Conservation (phyloP, 257 asterid genomes). For the Plantago major region DNA sequence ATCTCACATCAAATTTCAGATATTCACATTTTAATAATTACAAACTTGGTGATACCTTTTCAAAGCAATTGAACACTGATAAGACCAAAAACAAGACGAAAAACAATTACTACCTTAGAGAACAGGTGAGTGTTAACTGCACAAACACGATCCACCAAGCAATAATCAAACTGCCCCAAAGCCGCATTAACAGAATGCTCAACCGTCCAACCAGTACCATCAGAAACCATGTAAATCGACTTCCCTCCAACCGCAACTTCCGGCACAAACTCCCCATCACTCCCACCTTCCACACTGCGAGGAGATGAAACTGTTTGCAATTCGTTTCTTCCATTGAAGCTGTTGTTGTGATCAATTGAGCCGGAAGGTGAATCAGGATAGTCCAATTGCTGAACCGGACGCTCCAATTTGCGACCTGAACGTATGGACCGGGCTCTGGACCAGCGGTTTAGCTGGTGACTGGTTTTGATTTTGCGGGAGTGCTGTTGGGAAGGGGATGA, state of each 20-base stretch:
- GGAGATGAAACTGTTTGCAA: constrained; percentile 16
- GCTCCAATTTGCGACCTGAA: constrained; percentile 68
- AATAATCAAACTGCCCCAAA: constrained; percentile 87
- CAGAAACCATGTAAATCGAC: constrained; percentile 81
- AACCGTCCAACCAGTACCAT: constrained; percentile 97
- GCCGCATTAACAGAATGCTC: constrained; percentile 91
- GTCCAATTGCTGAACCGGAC: constrained; percentile 31
- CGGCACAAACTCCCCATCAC: constrained; percentile 28
- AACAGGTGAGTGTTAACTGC: constrained; percentile 83
- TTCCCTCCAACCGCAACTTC: constrained; percentile 37
- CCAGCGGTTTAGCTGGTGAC: constrained; percentile 90
- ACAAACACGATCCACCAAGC: constrained; percentile 82
- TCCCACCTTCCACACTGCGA: constrained; percentile 19
- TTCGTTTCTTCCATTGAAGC: constrained; percentile 21
- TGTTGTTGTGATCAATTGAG: background rate
- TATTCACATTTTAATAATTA: background rate
- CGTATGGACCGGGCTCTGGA: constrained; percentile 84
- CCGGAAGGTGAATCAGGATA: constrained; percentile 19
- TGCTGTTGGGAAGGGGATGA: constrained; percentile 31
- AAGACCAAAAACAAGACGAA: background rate
- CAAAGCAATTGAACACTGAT: too few relatives aligned
- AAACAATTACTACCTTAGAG: constrained; percentile 63
- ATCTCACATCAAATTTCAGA: background rate
- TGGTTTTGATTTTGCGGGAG: constrained; percentile 41
- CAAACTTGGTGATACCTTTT: background rate